Evolutionary conservation across 768 basidiomycete species (phyloP).

Genomic region (Austroboletus eburneus): DNA sequence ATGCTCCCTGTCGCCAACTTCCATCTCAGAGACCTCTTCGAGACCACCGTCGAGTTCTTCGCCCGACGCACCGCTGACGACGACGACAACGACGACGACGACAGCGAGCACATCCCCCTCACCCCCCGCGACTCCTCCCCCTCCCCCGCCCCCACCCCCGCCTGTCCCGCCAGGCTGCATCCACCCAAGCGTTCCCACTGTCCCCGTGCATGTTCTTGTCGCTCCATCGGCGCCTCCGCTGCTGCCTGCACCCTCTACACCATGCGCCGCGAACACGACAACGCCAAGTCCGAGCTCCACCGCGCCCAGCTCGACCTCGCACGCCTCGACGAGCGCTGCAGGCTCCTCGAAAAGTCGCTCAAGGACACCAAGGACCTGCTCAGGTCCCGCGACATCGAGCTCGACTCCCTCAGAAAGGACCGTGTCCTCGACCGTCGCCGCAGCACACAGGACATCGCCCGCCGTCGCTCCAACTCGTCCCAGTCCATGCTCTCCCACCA

Average conservation of each 20-base stretch:
- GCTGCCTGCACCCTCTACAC: conserved; percentile 39
- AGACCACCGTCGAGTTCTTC: conserved; percentile 58
- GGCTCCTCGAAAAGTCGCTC: conserved; percentile 57
- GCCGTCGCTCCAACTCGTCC: conserved; percentile 28
- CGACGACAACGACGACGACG: conserved; percentile 22
- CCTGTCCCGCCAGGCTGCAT: conserved; percentile 39
- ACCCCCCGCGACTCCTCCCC: conserved; percentile 34
- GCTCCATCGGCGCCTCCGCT: conserved; percentile 35
- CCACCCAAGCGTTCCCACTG: conserved; percentile 34
- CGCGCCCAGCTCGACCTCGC: conserved; percentile 50
- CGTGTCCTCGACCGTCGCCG: conserved; percentile 30
- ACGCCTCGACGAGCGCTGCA: conserved; percentile 59
- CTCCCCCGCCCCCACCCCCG: conserved; percentile 39
- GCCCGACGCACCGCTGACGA: conserved; percentile 39
- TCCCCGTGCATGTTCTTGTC: conserved; percentile 30
- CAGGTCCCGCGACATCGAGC: conserved; percentile 53
- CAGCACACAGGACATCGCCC: conserved; percentile 25
- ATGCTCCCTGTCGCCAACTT: conserved; percentile 47
- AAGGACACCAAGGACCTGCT: conserved; percentile 61
- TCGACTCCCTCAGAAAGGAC: conserved; percentile 48
- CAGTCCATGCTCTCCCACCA: conserved; percentile 30
- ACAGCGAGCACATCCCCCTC: conserved; percentile 24
- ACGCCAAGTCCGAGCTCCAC: conserved; percentile 50
- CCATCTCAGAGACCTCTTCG: conserved; percentile 46
- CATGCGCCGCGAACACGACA: conserved; percentile 53